Conservation (phyloP, 2,329 filamentous ascomycete genomes). For the Exophiala sp. region DNA sequence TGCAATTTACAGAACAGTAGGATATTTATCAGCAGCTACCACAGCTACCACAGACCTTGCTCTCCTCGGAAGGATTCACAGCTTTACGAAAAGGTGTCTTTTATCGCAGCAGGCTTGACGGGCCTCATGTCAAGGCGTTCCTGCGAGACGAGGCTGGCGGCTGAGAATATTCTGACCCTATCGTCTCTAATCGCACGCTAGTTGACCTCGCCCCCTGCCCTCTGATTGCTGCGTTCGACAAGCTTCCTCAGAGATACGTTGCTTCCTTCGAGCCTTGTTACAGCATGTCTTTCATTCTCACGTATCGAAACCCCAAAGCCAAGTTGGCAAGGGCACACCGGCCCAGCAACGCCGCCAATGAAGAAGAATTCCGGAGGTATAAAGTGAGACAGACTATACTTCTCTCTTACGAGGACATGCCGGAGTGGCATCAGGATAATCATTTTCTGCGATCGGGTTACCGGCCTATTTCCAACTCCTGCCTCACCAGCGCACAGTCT, state of each 20-base stretch:
- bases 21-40: background rate
- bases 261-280: background rate
- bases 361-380: slow-evolving; percentile 15
- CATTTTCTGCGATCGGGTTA: slow-evolving; percentile 41
- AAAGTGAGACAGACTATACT: slow-evolving; percentile 21
- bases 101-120: background rate
- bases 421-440: slow-evolving; percentile 43
- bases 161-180: too few species aligned
- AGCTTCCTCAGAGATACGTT: too few species aligned
- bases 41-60: background rate
- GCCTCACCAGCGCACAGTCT: slow-evolving; percentile 36
- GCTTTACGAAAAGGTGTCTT: background rate
- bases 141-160: too few species aligned
- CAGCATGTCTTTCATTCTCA: slow-evolving; percentile 23
- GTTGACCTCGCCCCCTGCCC: too few species aligned
- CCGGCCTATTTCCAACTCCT: slow-evolving; percentile 39
- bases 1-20: background rate
- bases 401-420: slow-evolving; percentile 35
- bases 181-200: too few species aligned
- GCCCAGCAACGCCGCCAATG: slow-evolving; percentile 6
- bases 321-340: slow-evolving; percentile 22
- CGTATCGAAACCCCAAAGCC: slow-evolving; percentile 24
- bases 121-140: too few species aligned
- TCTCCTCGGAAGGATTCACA: background rate
- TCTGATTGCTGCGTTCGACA: too few species aligned